A percentile compares a stretch with the other conserved stretches of the same genome.
phyloP scores from a whole-genome alignment of 2,329 filamentous ascomycete genomes.

The Intubia oerlemansii region DNA sequence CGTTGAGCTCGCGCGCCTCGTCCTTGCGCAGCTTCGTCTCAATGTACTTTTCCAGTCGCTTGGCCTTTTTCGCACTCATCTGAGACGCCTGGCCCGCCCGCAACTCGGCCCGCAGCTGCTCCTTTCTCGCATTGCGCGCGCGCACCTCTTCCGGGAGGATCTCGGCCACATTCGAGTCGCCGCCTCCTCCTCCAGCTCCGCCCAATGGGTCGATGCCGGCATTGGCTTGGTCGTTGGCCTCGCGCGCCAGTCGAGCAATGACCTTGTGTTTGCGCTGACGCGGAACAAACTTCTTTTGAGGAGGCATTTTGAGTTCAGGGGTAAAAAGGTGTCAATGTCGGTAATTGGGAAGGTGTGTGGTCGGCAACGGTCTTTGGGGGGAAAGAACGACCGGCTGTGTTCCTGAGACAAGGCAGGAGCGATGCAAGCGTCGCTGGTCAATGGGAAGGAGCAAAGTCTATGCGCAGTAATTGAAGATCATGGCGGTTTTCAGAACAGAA shows the following conservation, averaged over 20 bases:
- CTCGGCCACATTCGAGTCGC: constrained; percentile 32
- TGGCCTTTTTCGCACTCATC: constrained; percentile 42
- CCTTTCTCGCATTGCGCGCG: constrained; percentile 32
- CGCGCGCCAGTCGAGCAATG: constrained; percentile 32
- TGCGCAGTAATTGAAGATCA: no score
- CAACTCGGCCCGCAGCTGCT: constrained; percentile 30
- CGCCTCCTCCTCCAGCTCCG: no score
- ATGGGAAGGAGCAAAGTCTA: no score
- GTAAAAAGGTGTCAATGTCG: no score
- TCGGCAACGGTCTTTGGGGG: no score
- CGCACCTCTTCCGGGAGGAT: constrained; percentile 24
- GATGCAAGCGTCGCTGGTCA: no score
- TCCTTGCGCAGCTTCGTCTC: constrained; percentile 91
- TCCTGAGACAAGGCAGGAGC: no score
- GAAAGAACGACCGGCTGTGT: no score
- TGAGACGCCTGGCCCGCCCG: constrained; percentile 17
- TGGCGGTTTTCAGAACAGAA: no score
- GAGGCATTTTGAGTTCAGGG: constrained; percentile 13
- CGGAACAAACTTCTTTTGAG: constrained; percentile 28
- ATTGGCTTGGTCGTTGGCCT: constrained; percentile 16
- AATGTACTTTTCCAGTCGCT: constrained; percentile 46
- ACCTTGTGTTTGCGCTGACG: constrained; percentile 48
- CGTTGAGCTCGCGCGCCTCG: constrained; percentile 66
- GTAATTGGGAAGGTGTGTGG: no score
- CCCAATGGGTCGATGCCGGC: constrained; percentile 8